Evolutionary conservation across 139 green algal species (phyloP).

Genomic region (Volvox reticuliferus): DNA sequence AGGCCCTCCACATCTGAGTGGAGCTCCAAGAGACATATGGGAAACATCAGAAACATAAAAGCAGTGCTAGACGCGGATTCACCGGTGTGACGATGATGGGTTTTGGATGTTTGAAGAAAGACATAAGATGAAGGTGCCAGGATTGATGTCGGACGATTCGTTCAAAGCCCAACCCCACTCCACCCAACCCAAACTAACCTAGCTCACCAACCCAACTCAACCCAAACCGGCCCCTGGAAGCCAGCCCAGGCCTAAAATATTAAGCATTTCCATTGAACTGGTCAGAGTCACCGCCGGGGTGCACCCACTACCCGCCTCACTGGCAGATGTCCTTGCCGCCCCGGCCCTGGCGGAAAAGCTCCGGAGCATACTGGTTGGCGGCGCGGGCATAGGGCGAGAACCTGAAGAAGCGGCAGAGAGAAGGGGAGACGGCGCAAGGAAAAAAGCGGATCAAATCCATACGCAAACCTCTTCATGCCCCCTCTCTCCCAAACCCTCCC

Average conservation of each 20-base stretch:
- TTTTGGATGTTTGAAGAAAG: too few relatives aligned
- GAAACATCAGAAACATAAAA: too few relatives aligned
- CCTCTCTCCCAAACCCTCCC: not conserved
- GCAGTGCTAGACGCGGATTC: too few relatives aligned
- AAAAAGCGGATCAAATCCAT: not conserved
- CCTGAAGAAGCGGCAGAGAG: not conserved
- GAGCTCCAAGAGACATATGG: too few relatives aligned
- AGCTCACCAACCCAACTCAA: not conserved
- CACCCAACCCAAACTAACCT: too few relatives aligned
- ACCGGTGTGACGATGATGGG: too few relatives aligned
- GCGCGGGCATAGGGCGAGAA: slow-evolving; percentile 30
- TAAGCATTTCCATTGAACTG: too few relatives aligned
- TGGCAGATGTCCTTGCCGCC: slow-evolving; percentile 23
- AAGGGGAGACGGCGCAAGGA: not conserved
- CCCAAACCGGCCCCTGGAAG: too few relatives aligned
- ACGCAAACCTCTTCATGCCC: not conserved
- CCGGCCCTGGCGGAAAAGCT: slow-evolving; percentile 21
- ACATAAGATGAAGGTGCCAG: too few relatives aligned
- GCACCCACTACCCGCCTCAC: not conserved
- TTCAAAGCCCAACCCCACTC: not conserved
- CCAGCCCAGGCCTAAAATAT: too few relatives aligned
- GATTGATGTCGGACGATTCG: not conserved
- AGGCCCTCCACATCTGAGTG: too few relatives aligned
- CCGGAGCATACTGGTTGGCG: slow-evolving; percentile 14
- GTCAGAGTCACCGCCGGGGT: too few relatives aligned